These are phyloP conservation scores for Starmerella bombicola DNA, from an alignment of 805 yeast species.

Conservation along the genomic window DNA sequence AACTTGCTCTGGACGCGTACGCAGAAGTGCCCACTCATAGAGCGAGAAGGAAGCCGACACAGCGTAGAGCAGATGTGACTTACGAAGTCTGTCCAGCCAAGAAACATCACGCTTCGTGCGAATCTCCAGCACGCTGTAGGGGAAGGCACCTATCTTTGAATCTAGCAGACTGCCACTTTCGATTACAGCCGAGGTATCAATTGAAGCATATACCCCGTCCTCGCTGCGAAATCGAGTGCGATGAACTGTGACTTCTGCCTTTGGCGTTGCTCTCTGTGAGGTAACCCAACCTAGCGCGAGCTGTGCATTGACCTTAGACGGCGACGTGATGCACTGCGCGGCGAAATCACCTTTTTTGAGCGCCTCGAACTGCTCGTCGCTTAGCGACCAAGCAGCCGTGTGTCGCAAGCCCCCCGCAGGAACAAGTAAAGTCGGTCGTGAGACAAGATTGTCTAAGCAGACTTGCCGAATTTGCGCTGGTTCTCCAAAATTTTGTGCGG, in stretches of 20 bases:
- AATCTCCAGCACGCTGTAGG: slow-evolving; percentile 40
- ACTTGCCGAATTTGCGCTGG: slow-evolving; percentile 31
- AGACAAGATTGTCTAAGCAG: slow-evolving; percentile 9
- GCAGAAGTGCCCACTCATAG: slow-evolving; percentile 29
- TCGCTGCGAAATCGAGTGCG: slow-evolving; percentile 22
- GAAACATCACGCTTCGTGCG: slow-evolving; percentile 32
- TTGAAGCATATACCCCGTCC: slow-evolving; percentile 29
- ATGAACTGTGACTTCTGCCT: slow-evolving; percentile 6
- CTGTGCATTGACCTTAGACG: slow-evolving; percentile 16
- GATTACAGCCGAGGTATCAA: slow-evolving; percentile 26
- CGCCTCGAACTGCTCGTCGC: slow-evolving; percentile 8
- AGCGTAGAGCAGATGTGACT: slow-evolving; percentile 39
- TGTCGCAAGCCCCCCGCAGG: slow-evolving; percentile 32
- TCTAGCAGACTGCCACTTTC: neutral
- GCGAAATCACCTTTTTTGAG: neutral
- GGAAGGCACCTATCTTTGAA: slow-evolving; percentile 34
- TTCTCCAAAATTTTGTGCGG: slow-evolving; percentile 29
- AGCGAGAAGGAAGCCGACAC: slow-evolving; percentile 34
- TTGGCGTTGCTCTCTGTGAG: slow-evolving; percentile 7
- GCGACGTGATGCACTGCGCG: slow-evolving; percentile 1
- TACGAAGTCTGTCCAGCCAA: slow-evolving; percentile 32
- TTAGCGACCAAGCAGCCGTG: slow-evolving; percentile 20
- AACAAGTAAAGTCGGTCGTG: slow-evolving; percentile 23
- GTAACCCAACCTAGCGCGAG: slow-evolving; percentile 31
- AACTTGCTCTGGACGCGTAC: slow-evolving; percentile 26